Percentiles rank a stretch among this genome's conserved stretches.
Evolutionary conservation across 2,329 filamentous ascomycete genomes (phyloP).

Genomic region (Aspergillus melleus): DNA sequence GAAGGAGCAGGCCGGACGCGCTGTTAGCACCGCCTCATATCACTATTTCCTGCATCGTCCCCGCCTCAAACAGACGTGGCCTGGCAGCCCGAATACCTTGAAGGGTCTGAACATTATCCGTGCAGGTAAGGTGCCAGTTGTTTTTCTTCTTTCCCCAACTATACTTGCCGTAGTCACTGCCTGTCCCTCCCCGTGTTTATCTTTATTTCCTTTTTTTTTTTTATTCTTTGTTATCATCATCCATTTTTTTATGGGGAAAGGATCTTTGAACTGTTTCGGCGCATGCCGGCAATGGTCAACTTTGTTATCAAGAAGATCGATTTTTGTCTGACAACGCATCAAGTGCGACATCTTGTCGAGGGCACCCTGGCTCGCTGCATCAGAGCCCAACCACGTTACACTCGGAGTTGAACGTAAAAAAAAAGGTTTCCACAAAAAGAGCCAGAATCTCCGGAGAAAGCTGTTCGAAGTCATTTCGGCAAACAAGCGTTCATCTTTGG

Average conservation of each 20-base stretch:
- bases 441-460: conserved; percentile 27
- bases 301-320: conserved; percentile 27
- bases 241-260: neutral
- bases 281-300: conserved; percentile 30
- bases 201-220: conserved; percentile 8
- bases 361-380: conserved; percentile 43
- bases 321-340: conserved; percentile 46
- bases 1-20: conserved; percentile 15
- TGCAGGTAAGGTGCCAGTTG: conserved; percentile 22
- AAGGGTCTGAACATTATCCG: conserved; percentile 2
- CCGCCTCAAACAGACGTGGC: conserved; percentile 24
- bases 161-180: conserved; percentile 20
- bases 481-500: conserved; percentile 19
- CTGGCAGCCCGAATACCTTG: conserved; percentile 18
- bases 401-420: conserved; percentile 29
- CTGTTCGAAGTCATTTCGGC: conserved; percentile 25
- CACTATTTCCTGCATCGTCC: conserved; percentile 15
- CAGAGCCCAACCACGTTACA: conserved; percentile 48
- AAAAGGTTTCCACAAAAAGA: conserved; percentile 35
- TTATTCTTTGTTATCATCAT: neutral
- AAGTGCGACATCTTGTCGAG: conserved; percentile 33
- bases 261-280: conserved; percentile 1
- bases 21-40: conserved; percentile 33
- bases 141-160: conserved; percentile 19
- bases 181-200: neutral